Base-by-base conservation (phyloP, 176 grass and related monocot genomes). In the Cocos nucifera region DNA sequence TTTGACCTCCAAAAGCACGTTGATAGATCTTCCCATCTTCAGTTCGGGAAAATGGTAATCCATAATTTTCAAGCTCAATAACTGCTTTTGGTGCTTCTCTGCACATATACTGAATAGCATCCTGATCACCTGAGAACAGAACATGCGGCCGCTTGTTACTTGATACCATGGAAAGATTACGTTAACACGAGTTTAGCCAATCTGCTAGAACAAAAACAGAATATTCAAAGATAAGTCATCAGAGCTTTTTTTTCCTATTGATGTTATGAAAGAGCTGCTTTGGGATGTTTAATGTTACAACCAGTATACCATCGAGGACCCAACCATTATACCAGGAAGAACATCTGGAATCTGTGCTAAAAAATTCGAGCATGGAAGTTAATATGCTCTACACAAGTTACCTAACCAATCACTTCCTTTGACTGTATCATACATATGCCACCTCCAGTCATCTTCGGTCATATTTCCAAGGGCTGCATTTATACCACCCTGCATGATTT, bases 21-120 rank as follows among this genome's bases (percentile, higher is more conserved):
- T 98, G 94, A 73, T 98, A 93, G 61, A 98, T 89, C 62, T 93
- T 98, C 56, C 94, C 94, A 82, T 98, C 88, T 80, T 98, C 94
- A 58, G 94, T 98, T 75, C 88, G 80, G 17, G 94, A 98, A 61
- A 98, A 98, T 65, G 93, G 93, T 51, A 98, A 77, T 20, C 94
- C 94, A 68, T 98, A 98, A 64, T 98, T 98, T 73, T 98, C 94
- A 63, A 98, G 88, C 53, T 98, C 94, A 70, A 98, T 98, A 76
- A 98, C 94, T 75, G 94, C 88, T 79, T 98, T 98, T 79, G 94
- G 94, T 74, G 94, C 94, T 89, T 98, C 94, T 81, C 94, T 98
- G 73, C 94, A 98, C 88, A 93, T 98, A 70, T 98, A 98, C 21
- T 92, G 88, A 71, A 98, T 93, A 72, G 94, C 78, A 89, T 98